Conservation (phyloP, 371 early-diverging fungal genomes). For the Apophysomyces sp. region DNA sequence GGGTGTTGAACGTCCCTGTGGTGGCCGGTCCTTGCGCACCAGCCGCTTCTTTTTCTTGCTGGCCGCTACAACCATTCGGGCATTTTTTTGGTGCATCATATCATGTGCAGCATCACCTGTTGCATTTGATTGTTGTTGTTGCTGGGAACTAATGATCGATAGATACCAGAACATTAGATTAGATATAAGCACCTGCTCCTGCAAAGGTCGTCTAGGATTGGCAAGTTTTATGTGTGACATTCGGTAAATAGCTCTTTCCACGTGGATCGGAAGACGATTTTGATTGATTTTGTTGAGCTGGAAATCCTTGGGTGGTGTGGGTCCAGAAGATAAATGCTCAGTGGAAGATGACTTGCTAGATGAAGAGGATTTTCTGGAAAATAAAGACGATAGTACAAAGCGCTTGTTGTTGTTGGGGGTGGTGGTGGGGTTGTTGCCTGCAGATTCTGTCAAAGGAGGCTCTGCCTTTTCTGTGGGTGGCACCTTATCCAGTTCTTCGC, state of each 20-base stretch:
- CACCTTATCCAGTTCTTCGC: neutral
- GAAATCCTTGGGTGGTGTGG: constrained; percentile 45
- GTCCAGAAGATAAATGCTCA: neutral
- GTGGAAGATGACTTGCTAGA: neutral
- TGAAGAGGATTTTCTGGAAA: constrained; percentile 16
- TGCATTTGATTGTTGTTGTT: constrained; percentile 1
- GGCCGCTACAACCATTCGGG: constrained; percentile 11
- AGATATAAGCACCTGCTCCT: constrained; percentile 91
- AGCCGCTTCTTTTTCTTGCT: constrained; percentile 22
- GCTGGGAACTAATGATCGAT: constrained; percentile 53
- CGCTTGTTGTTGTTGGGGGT: constrained; percentile 1
- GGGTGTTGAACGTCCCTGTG: constrained; percentile 3
- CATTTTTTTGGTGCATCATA: constrained; percentile 7
- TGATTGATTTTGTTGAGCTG: constrained; percentile 60
- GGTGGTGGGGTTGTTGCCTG: neutral
- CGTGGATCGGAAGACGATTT: constrained; percentile 73
- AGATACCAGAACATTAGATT: constrained; percentile 97
- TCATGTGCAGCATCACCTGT: constrained; percentile 10
- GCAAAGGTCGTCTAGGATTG: constrained; percentile 83
- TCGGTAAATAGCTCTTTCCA: constrained; percentile 89
- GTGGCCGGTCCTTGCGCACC: constrained; percentile 6
- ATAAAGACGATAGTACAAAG: constrained; percentile 21
- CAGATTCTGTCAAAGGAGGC: neutral
- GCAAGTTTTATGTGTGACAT: constrained; percentile 91
- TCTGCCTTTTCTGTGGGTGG: neutral